Base-by-base conservation (phyloP, 2,329 filamentous ascomycete species). In the Thelonectria olida region DNA sequence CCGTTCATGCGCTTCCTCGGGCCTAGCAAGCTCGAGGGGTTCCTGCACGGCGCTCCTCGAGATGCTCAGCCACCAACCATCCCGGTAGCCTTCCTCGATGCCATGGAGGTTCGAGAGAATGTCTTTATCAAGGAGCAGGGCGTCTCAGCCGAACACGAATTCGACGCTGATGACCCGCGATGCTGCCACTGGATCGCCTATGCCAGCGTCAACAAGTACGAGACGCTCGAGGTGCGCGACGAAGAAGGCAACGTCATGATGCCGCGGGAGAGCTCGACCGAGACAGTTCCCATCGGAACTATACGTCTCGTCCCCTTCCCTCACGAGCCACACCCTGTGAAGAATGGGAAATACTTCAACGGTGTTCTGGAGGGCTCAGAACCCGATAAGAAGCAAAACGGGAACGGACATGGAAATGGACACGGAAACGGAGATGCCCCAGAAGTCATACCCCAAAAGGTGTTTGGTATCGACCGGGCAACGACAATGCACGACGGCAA, bases 161-260 rank as follows among this genome's bases (percentile, higher is more conserved):
- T 92, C 66, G 95, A 97, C 79, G 79, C 83, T 1, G 93, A 97
- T 74, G 95, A 98, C 75, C 67, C 84, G 1, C 86, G 92, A 34
- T 90, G 88, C 67, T 95, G 90, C 79, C 93, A 97, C 77, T 97
- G 92, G 91, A 90, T 97, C 27, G 82, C 90, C n/a, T 97, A 97
- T 76, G 87, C 88, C 48, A 88, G 84, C 15, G 83, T 90, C 57
- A 84, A 84, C 54, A 80, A 77, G 49, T 78, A 74, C 4, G 76
- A 78, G 44, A 76, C 77, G 60, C 73, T 75, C 5, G 81, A 84
- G 73, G 68, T 79, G 44, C 78, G 76, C 25, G 80, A 85, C 69
- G 75, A 78, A 5, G 69, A 71, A n/a, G 79, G 78, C 58, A 75
- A 78, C 31, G 71, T 83, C 36, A 47, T 79, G 45, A 75, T 74